These are phyloP conservation scores for Syncephalastrum monosporum DNA, from an alignment of 371 early-diverging fungal species.

Conservation along the genomic window DNA sequence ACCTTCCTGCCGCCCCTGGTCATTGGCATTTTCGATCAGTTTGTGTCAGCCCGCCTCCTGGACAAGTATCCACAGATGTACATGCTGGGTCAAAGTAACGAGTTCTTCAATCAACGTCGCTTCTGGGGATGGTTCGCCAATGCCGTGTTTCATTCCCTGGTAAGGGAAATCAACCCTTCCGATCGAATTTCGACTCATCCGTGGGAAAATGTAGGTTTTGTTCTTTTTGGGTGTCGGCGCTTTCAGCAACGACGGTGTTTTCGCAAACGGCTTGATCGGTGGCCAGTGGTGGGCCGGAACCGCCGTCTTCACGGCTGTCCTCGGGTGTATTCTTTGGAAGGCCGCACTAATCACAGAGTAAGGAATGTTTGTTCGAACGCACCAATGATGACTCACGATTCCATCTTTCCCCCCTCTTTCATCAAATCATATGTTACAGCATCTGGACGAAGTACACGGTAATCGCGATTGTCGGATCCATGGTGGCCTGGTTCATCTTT, in stretches of 20 bases:
- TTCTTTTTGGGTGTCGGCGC: conserved; percentile 64
- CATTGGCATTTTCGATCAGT: conserved; percentile 94
- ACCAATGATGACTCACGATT: too few species aligned
- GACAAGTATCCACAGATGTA: conserved; percentile 98
- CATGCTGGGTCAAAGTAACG: conserved; percentile 83
- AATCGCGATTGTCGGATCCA: conserved; percentile 82
- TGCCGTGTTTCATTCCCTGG: conserved; percentile 88
- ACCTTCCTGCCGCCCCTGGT: conserved; percentile 87
- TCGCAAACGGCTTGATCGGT: conserved; percentile 61
- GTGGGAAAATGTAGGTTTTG: conserved; percentile 38
- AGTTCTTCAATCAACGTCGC: conserved; percentile 87
- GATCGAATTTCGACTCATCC: background rate
- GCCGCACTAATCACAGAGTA: conserved; percentile 84
- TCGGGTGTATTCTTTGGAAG: conserved; percentile 81
- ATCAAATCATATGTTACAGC: conserved; percentile 19
- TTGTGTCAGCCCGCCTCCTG: conserved; percentile 83
- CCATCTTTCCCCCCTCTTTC: background rate
- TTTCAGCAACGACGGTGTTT: conserved; percentile 62
- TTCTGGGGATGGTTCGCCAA: conserved; percentile 97
- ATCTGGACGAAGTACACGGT: conserved; percentile 87
- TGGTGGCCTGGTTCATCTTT: conserved; percentile 84
- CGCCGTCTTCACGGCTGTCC: conserved; percentile 75
- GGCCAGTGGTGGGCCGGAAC: conserved; percentile 84
- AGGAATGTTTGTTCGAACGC: conserved; percentile 9
- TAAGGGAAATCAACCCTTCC: conserved; percentile 6